Evolutionary conservation across 495 filamentous ascomycete species (phyloP).

Genomic region (Hyaloscypha finlandica): DNA sequence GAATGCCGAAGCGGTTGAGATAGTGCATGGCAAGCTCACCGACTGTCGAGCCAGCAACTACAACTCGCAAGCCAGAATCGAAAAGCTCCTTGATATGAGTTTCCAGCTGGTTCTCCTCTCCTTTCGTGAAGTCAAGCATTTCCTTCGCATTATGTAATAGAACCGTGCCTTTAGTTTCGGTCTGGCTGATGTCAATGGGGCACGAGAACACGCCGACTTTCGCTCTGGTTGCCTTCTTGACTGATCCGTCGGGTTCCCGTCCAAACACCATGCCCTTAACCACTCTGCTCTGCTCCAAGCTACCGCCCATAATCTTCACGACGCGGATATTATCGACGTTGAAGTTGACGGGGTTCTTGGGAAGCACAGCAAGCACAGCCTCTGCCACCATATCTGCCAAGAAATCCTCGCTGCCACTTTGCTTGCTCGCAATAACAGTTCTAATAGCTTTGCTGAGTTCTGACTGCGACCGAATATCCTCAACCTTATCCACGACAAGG

Average conservation of each 20-base stretch:
- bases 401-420: constrained; percentile 87
- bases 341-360: constrained; percentile 97
- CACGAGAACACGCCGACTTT: constrained; percentile 98
- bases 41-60: constrained; percentile 87
- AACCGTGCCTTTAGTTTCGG: constrained; percentile 99
- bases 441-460: constrained; percentile 95
- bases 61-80: constrained; percentile 88
- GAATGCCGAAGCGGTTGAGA: constrained; percentile 93
- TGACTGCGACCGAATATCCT: constrained; percentile 72
- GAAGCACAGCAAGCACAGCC: constrained; percentile 90
- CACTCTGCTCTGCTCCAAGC: constrained; percentile 87
- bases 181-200: constrained; percentile 93
- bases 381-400: constrained; percentile 87
- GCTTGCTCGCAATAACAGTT: constrained; percentile 95
- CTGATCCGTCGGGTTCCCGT: constrained; percentile 82
- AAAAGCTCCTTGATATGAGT: constrained; percentile 89
- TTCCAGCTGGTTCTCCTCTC: constrained; percentile 92
- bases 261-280: constrained; percentile 99
- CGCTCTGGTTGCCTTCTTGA: constrained; percentile 89
- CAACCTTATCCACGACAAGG: constrained; percentile 86
- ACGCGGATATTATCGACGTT: constrained; percentile 99
- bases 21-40: constrained; percentile 97
- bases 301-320: constrained; percentile 99
- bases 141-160: constrained; percentile 95
- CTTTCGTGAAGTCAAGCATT: constrained; percentile 97